These are phyloP conservation scores for Claviceps pazoutovae DNA, from an alignment of 2,329 filamentous ascomycete species.

Conservation along the genomic window DNA sequence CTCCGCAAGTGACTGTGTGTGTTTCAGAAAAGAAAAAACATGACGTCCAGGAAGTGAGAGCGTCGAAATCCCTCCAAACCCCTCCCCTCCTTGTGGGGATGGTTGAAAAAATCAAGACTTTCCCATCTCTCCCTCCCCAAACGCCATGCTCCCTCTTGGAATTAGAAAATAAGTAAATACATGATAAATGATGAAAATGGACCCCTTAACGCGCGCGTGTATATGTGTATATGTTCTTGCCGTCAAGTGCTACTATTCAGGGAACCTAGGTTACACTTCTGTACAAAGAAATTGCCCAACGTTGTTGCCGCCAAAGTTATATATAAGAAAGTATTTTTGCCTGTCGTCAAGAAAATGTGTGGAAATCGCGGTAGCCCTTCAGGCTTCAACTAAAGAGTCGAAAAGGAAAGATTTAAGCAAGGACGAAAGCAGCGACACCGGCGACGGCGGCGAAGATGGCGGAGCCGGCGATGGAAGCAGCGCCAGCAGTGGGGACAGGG, in stretches of 20 bases:
- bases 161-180: slow-evolving; percentile 2
- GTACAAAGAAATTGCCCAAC: slow-evolving; percentile 18
- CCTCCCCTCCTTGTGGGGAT: too few species aligned
- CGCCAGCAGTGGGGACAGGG: slow-evolving; percentile 34
- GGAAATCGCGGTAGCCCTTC: slow-evolving; percentile 22
- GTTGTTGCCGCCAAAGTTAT: slow-evolving; percentile 6
- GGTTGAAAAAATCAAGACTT: too few species aligned
- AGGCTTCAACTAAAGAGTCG: slow-evolving; percentile 25
- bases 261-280: slow-evolving; percentile 11
- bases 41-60: background rate
- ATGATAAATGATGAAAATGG: slow-evolving; percentile 5
- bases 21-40: background rate
- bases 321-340: background rate
- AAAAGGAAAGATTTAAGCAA: slow-evolving; percentile 34
- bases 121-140: background rate
- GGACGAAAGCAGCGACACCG: slow-evolving; percentile 38
- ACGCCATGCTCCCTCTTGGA: background rate
- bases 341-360: slow-evolving; percentile 10
- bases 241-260: slow-evolving; percentile 11
- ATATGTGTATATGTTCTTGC: slow-evolving; percentile 10
- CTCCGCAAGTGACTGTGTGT: too few species aligned
- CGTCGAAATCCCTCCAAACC: too few species aligned
- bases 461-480: slow-evolving; percentile 38
- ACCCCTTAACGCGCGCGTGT: slow-evolving; percentile 9
- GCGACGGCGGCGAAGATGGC: slow-evolving; percentile 39